phyloP scores from a whole-genome alignment of 106 monocot species.

The Chionographis japonica region DNA sequence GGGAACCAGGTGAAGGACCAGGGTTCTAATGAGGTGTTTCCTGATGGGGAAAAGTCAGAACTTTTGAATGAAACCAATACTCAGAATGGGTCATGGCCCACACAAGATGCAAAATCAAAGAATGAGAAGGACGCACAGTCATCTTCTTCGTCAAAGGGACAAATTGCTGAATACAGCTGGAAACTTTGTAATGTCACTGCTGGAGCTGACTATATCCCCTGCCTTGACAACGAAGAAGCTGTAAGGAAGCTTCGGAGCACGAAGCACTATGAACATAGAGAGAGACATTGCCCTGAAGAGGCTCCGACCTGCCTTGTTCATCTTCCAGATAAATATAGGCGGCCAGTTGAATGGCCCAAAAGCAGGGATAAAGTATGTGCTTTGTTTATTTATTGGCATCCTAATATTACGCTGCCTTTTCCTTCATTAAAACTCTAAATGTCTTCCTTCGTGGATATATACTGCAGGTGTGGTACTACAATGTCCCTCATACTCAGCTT shows the following conservation, averaged over 20 bases:
- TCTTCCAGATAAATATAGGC: constrained; percentile 66
- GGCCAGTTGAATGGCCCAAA: constrained; percentile 66
- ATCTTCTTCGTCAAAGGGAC: constrained; percentile 17
- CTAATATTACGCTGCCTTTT: too few relatives aligned
- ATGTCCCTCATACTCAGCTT: constrained; percentile 81
- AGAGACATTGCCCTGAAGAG: constrained; percentile 87
- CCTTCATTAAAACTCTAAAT: too few relatives aligned
- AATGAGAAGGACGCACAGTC: constrained; percentile 66
- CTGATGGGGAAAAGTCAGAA: constrained; percentile 69
- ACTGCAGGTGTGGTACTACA: constrained; percentile 90
- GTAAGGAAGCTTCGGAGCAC: constrained; percentile 61
- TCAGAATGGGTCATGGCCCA: constrained; percentile 64
- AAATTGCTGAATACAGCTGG: constrained; percentile 42
- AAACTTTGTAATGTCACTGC: constrained; percentile 70
- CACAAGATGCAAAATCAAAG: constrained; percentile 73
- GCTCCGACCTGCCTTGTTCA: constrained; percentile 78
- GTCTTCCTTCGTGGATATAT: neutral
- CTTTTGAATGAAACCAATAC: constrained; percentile 75
- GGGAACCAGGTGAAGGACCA: constrained; percentile 29
- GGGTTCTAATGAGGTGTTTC: constrained; percentile 30
- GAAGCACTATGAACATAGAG: constrained; percentile 84
- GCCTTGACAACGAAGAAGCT: constrained; percentile 79
- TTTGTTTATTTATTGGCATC: neutral
- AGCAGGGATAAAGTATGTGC: constrained; percentile 82
- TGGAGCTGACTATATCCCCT: constrained; percentile 86